Percentiles rank a stretch among this genome's conserved stretches.
phyloP scores from a whole-genome alignment of 2,329 filamentous ascomycete genomes.

The Aureobasidium pullulans region DNA sequence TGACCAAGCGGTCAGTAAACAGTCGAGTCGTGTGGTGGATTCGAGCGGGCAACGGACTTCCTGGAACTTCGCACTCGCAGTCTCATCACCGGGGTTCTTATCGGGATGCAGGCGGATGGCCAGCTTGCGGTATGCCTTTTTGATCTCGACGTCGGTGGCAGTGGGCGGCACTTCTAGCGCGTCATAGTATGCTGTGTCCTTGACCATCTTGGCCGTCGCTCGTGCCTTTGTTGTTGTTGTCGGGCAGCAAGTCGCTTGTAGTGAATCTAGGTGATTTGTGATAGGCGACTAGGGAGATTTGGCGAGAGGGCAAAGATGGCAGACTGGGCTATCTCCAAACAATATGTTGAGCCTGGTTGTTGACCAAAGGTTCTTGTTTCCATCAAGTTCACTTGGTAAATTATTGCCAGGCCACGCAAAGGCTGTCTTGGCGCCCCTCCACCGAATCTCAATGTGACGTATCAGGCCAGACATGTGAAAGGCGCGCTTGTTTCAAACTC shows the following conservation, averaged over 20 bases:
- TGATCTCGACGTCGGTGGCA: conserved; percentile 86
- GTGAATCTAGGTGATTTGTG: not conserved
- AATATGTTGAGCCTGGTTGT: not conserved
- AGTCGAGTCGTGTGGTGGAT: not conserved
- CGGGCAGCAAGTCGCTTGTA: not conserved
- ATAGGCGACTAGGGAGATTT: not conserved
- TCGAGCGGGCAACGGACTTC: conserved; percentile 46
- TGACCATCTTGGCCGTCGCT: conserved; percentile 14
- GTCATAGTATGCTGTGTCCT: conserved; percentile 81
- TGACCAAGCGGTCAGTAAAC: not conserved
- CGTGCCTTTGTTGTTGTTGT: not conserved
- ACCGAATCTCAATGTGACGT: not conserved
- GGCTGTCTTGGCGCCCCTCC: not conserved
- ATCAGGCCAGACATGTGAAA: conserved; percentile 1
- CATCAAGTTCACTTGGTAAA: conserved; percentile 1
- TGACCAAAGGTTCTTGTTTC: not conserved
- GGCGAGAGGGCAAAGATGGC: no score
- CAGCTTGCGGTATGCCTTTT: conserved; percentile 80
- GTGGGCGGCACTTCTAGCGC: conserved; percentile 75
- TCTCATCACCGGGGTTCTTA: conserved; percentile 96
- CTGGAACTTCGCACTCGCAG: conserved; percentile 90
- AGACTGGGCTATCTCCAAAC: not conserved
- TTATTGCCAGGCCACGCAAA: not conserved
- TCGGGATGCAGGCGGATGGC: conserved; percentile 94
- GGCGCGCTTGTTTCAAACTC: not conserved